A percentile compares a stretch with the other conserved stretches of the same genome.
These are phyloP conservation scores for Metarhizium guizhouense DNA, from an alignment of 2,329 filamentous ascomycete species.

Conservation along the genomic window DNA sequence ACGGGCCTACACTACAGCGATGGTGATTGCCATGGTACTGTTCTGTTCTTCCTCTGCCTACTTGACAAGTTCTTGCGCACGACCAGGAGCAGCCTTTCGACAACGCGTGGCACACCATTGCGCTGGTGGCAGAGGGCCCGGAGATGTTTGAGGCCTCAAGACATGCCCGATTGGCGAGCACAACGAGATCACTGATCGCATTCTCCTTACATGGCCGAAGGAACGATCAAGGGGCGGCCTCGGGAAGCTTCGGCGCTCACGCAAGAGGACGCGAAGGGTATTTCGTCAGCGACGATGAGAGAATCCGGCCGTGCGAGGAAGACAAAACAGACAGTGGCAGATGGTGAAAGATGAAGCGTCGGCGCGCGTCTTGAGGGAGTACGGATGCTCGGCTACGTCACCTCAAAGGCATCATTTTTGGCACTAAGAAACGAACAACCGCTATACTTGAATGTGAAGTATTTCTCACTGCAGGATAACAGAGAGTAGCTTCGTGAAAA, in stretches of 20 bases:
- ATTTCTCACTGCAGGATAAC: slow-evolving; percentile 9
- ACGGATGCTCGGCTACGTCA: too few species aligned
- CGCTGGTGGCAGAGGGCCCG: slow-evolving; percentile 6
- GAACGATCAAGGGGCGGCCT: too few species aligned
- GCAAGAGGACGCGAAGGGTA: too few species aligned
- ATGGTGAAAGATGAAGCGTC: background rate
- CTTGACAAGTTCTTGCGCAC: slow-evolving; percentile 8
- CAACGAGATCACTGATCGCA: too few species aligned
- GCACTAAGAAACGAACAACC: slow-evolving; percentile 7
- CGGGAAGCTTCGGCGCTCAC: too few species aligned
- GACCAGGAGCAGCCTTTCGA: slow-evolving; percentile 8
- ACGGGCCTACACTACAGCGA: slow-evolving; percentile 11
- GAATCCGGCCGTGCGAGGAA: too few species aligned
- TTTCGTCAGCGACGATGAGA: too few species aligned
- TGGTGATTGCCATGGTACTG: slow-evolving; percentile 10
- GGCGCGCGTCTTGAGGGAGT: too few species aligned
- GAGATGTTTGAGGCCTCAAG: slow-evolving; percentile 6
- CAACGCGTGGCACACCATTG: slow-evolving; percentile 9
- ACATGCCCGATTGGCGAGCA: slow-evolving; percentile 4
- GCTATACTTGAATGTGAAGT: slow-evolving; percentile 8
- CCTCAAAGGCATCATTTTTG: background rate
- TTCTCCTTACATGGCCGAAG: too few species aligned
- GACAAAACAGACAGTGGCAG: too few species aligned
- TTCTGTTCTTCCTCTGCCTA: slow-evolving; percentile 10
- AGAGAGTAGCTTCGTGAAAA: slow-evolving; percentile 5